Evolutionary conservation across 2,329 filamentous ascomycete genomes (phyloP).

Genomic region (Penicillium thymicola): DNA sequence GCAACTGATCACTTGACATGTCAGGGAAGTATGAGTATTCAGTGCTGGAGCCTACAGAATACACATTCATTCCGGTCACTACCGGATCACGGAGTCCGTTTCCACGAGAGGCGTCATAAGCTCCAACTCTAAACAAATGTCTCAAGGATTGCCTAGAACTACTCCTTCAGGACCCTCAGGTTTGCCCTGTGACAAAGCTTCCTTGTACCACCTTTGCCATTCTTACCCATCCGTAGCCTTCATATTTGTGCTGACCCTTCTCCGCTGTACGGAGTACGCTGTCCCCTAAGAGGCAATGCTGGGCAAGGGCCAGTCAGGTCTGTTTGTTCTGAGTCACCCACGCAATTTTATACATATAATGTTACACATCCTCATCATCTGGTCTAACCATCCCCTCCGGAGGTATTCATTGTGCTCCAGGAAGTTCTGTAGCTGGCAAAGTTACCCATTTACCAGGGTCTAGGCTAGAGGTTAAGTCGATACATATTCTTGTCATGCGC

Average conservation of each 20-base stretch:
- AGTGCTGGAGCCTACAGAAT: neutral
- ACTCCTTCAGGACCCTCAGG: neutral
- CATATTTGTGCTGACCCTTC: neutral
- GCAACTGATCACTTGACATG: neutral
- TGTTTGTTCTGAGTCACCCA: neutral
- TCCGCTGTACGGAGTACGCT: neutral
- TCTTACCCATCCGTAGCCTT: neutral
- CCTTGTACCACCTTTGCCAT: neutral
- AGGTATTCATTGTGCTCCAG: neutral
- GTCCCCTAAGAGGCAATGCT: neutral
- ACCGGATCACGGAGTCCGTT: neutral
- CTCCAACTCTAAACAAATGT: neutral
- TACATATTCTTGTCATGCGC: neutral
- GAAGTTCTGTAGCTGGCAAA: neutral
- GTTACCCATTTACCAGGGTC: neutral
- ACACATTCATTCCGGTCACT: neutral
- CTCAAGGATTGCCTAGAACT: neutral
- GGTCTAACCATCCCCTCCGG: neutral
- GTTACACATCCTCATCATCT: slow-evolving; percentile 8
- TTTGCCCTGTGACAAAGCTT: neutral
- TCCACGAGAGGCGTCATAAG: neutral
- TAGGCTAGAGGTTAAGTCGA: neutral
- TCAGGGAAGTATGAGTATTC: neutral
- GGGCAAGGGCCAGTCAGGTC: neutral
- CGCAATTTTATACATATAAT: neutral